A percentile compares a stretch with the other conserved stretches of the same genome.
Conservation (phyloP, 106 monocot genomes). For the Hemerocallis citrina region DNA sequence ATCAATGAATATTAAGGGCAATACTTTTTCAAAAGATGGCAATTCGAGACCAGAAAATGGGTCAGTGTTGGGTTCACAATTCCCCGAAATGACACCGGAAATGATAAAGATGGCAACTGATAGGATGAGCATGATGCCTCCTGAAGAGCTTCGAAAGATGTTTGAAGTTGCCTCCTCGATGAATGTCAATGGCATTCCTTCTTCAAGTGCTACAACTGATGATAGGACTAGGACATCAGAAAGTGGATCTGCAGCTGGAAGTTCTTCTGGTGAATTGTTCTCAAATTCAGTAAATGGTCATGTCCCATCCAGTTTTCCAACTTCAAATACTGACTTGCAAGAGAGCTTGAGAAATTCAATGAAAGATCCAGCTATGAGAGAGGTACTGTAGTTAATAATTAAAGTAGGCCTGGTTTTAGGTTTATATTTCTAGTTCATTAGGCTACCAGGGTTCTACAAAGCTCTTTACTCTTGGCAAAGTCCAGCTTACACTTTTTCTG, state of each 20-base stretch:
- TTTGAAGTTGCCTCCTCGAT: constrained; percentile 52
- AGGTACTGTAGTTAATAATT: constrained; percentile 54
- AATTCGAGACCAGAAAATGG: constrained; percentile 15
- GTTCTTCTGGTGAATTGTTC: constrained; percentile 14
- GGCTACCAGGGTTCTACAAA: too few species aligned
- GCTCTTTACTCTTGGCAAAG: too few species aligned
- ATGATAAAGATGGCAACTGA: constrained; percentile 84
- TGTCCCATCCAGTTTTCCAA: constrained; percentile 28
- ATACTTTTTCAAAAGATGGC: constrained; percentile 10
- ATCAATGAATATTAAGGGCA: constrained; percentile 25
- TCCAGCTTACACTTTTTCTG: too few species aligned
- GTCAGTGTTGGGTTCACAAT: not conserved
- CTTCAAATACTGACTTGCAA: constrained; percentile 55
- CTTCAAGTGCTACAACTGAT: constrained; percentile 1
- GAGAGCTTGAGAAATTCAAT: constrained; percentile 66
- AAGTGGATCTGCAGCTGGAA: constrained; percentile 13
- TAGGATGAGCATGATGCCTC: constrained; percentile 68
- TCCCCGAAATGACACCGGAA: constrained; percentile 65
- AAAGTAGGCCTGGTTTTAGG: too few species aligned
- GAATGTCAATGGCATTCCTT: constrained; percentile 12
- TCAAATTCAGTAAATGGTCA: constrained; percentile 13
- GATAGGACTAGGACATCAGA: constrained; percentile 13
- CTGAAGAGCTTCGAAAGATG: constrained; percentile 73
- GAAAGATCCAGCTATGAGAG: constrained; percentile 88
- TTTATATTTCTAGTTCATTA: too few species aligned